Evolutionary conservation across 306 rosid genomes (phyloP).

Genomic region (Senna siamea): DNA sequence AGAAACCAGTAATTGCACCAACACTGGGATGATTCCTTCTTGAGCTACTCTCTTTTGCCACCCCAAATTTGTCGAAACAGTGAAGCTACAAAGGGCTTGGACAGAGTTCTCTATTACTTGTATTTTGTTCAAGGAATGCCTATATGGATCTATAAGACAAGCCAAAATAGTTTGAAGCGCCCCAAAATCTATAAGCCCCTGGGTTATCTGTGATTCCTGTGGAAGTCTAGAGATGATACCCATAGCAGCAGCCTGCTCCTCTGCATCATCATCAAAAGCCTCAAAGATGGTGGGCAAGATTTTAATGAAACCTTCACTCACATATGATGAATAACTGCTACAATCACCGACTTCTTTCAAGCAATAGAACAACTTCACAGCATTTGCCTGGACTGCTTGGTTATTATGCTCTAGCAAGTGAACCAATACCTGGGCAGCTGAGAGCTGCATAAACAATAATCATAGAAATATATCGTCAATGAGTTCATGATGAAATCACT

Average conservation of each 20-base stretch:
- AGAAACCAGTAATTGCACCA: constrained; percentile 56
- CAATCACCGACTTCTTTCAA: constrained; percentile 53
- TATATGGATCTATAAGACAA: constrained; percentile 47
- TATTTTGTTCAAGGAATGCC: constrained; percentile 39
- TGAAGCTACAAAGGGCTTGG: constrained; percentile 61
- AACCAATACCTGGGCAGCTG: constrained; percentile 62
- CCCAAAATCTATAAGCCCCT: constrained; percentile 55
- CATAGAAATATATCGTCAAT: background rate
- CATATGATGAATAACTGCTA: constrained; percentile 49
- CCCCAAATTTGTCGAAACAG: constrained; percentile 57
- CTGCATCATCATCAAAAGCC: constrained; percentile 41
- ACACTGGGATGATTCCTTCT: constrained; percentile 61
- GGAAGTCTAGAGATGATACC: constrained; percentile 65
- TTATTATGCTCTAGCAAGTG: constrained; percentile 50
- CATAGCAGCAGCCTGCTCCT: constrained; percentile 56
- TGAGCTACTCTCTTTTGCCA: constrained; percentile 67
- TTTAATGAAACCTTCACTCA: constrained; percentile 50
- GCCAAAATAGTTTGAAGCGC: constrained; percentile 51
- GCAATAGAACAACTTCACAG: constrained; percentile 56
- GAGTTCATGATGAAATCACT: constrained; percentile 19
- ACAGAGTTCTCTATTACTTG: constrained; percentile 56
- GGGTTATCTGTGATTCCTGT: constrained; percentile 39
- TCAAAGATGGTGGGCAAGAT: constrained; percentile 51
- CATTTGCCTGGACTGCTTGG: constrained; percentile 45
- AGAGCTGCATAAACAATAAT: constrained; percentile 45